Base-by-base conservation (phyloP, 2,329 filamentous ascomycete species). In the Stachybotrys echinatus region DNA sequence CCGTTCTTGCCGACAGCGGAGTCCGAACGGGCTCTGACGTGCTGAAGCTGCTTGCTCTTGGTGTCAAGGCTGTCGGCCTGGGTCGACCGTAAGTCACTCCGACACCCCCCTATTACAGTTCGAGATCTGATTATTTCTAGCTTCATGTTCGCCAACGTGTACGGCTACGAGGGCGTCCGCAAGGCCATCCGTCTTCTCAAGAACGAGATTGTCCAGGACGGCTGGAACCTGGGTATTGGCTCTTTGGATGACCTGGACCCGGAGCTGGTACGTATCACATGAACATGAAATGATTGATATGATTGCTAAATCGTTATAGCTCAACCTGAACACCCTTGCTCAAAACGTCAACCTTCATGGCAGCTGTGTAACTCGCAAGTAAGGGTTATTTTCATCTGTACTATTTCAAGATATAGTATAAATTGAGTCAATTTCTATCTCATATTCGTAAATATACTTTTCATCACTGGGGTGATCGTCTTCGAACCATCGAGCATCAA, bases 141-240 rank as follows among this genome's bases (percentile, higher is more conserved):
- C 3, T 63, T 74, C 54, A 74, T 77, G 71, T 77, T 67, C 54
- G 66, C 72, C 39, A 76, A 76, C 54, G 60, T 68, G 34, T 78
- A 73, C 54, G 74, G 74, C 4, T 59, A 64, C 19, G 65, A 68
- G 17, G 74, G 74, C 31, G 73, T 77, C 3, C 57, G 59, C 47
- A 68, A 66, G 59, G 67, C 64, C 7, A 70, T 75, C 49, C 55
- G 70, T 34, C 68, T 77, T 23, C 59, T 76, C 51, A 75, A 73
- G 65, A 63, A 70, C 40, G 74, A 76, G 61, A 63, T 75, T 45
- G 18, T 45, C n/a, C 43, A 45, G 23, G 43, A 45, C 43, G 43
- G 43, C 43, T 45, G 43, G 43, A 45, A 45, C 10, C n/a, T 45
- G 21, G 43, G 43, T n/a, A 45, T 45, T 45, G 43, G 43, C 8